Conservation (phyloP, 164 flowering plant species). For the Malania oleifera region DNA sequence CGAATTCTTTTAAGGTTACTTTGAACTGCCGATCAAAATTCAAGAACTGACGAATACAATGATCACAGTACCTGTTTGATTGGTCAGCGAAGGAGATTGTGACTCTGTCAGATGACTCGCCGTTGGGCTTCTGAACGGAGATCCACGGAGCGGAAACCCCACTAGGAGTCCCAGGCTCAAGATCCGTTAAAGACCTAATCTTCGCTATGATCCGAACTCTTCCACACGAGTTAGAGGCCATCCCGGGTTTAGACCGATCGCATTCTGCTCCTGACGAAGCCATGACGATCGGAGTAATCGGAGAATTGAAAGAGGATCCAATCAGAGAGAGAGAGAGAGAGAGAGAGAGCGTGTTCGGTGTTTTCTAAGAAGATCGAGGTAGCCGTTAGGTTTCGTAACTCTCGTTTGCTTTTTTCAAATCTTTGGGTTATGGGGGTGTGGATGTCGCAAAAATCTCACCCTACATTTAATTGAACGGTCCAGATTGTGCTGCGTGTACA, state of each 20-base stretch:
- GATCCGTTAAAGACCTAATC: conserved; percentile 23
- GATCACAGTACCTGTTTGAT: conserved; percentile 25
- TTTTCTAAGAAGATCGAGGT: too few species aligned
- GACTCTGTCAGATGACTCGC: conserved; percentile 26
- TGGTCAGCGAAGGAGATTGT: conserved; percentile 32
- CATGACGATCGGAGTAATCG: not conserved
- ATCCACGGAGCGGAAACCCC: conserved; percentile 22
- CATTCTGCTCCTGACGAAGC: conserved; percentile 10
- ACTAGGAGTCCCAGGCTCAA: conserved; percentile 8
- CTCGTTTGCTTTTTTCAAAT: too few species aligned
- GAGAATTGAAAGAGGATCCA: too few species aligned
- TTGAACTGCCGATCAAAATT: too few species aligned
- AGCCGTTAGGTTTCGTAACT: not conserved
- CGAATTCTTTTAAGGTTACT: not conserved
- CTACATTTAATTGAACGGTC: too few species aligned
- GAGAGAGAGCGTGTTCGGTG: too few species aligned
- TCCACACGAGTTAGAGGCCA: conserved; percentile 7
- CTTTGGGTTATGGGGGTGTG: too few species aligned
- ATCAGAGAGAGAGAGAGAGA: not conserved
- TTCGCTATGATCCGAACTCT: conserved; percentile 38
- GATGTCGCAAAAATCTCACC: too few species aligned
- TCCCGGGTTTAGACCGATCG: not conserved
- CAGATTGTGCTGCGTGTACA: too few species aligned
- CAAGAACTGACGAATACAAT: not conserved
- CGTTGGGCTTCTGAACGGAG: conserved; percentile 26